These are phyloP conservation scores for Aureobasidium lini DNA, from an alignment of 2,329 filamentous ascomycete species.

Conservation along the genomic window DNA sequence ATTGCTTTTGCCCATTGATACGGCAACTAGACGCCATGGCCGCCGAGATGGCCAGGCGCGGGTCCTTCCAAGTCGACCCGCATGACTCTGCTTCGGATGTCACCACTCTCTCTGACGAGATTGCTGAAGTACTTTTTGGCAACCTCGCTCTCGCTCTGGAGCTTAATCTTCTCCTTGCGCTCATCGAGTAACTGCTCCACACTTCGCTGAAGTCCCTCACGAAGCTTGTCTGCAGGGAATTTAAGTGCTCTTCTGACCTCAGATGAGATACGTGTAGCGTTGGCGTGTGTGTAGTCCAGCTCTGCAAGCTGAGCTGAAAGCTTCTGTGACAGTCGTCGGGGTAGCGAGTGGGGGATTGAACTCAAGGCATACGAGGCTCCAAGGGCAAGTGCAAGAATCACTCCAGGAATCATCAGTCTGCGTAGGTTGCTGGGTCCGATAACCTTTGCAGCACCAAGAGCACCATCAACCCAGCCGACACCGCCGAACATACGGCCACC, in stretches of 20 bases:
- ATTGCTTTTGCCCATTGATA: slow-evolving; percentile 5
- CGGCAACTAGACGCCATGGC: slow-evolving; percentile 6
- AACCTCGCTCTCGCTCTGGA: slow-evolving; percentile 73
- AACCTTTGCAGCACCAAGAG: slow-evolving; percentile 70
- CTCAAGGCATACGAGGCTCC: slow-evolving; percentile 74
- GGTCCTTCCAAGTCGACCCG: slow-evolving; percentile 46
- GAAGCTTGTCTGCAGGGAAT: slow-evolving; percentile 77
- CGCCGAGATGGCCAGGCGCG: slow-evolving; percentile 30
- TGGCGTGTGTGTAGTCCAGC: slow-evolving; percentile 88
- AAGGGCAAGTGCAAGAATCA: slow-evolving; percentile 66
- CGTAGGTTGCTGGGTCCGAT: slow-evolving; percentile 75
- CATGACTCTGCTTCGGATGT: slow-evolving; percentile 42
- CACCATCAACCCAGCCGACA: slow-evolving; percentile 82
- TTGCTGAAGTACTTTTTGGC: slow-evolving; percentile 87
- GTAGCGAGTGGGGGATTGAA: slow-evolving; percentile 83
- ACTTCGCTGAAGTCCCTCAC: slow-evolving; percentile 72
- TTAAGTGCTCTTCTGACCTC: slow-evolving; percentile 86
- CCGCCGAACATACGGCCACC: slow-evolving; percentile 76
- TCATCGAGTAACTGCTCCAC: slow-evolving; percentile 70
- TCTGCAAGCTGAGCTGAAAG: slow-evolving; percentile 70
- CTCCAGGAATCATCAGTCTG: slow-evolving; percentile 70
- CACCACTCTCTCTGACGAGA: slow-evolving; percentile 58
- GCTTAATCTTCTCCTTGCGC: slow-evolving; percentile 75
- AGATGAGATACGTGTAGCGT: slow-evolving; percentile 73
- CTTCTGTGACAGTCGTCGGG: slow-evolving; percentile 75